Conservation (phyloP, 306 rosid species). For the Cyamopsis tetragonoloba region DNA sequence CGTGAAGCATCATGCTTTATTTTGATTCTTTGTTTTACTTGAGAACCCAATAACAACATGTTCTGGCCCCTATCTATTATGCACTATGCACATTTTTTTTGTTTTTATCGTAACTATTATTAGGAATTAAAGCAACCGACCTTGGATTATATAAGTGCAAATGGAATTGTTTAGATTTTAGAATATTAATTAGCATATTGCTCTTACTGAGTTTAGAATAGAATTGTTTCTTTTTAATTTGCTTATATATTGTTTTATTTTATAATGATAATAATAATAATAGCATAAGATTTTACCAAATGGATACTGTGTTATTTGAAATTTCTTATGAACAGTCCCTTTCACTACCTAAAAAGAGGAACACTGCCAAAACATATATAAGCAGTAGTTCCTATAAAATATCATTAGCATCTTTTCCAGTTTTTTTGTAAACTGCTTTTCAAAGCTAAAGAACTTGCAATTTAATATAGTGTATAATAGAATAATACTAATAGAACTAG, state of each 20-base stretch:
- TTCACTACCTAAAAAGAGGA: background rate
- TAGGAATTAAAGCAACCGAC: constrained; percentile 29
- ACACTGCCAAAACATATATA: background rate
- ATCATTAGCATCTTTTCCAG: background rate
- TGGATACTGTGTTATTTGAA: background rate
- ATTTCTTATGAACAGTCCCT: background rate
- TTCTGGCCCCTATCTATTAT: background rate
- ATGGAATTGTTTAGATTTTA: background rate
- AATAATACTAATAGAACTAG: no score
- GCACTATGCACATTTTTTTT: constrained; percentile 21
- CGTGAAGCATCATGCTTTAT: constrained; percentile 38
- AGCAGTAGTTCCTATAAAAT: background rate
- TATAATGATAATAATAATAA: background rate
- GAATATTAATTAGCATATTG: constrained; percentile 7
- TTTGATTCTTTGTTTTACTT: constrained; percentile 43
- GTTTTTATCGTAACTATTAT: constrained; percentile 3
- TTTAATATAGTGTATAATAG: no score
- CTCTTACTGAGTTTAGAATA: background rate
- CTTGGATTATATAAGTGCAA: background rate
- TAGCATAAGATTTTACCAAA: background rate
- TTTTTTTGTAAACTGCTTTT: background rate
- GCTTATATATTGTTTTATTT: background rate
- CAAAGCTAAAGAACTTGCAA: background rate
- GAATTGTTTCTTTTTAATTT: background rate
- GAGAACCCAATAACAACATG: constrained; percentile 22